Base-by-base conservation (phyloP, 345 rosid species). In the Linum tenue region DNA sequence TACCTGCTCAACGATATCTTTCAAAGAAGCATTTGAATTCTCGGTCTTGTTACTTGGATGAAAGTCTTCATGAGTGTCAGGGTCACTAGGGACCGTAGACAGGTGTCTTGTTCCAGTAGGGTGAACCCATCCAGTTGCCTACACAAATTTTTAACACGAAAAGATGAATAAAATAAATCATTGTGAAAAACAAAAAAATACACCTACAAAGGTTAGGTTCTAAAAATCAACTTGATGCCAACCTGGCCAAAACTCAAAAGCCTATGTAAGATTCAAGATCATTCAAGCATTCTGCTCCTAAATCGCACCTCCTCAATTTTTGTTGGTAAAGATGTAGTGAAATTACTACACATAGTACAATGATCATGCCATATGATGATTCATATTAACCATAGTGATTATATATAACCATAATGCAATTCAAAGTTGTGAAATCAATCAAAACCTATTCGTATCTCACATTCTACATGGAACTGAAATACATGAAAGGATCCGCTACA, bases 1-100 rank as follows among this genome's bases (percentile, higher is more conserved):
- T 77, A 88, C 99, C 88, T 82, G 84, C 75, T 86, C 91, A 76
- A 90, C 96, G 31, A 85, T 59, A 72, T 86, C 89, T 63, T 83
- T 79, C 56, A 88, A 70, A 53, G 92, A 83, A 39, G 71, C 73
- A 11, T 69, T 72, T 8, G 90, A 83, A 61, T 55, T 75, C 10
- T 80, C 81, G 55, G 76, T 36, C 84, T 90, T 94, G 43, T 76
- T 85, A 36, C 74, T 73, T 17, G 91, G 87, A 72, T 55, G 88
- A 68, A 90, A 94, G 78, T 90, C 97, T 64, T 90, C 89, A 78
- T 94, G 96, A 5, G 83, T 88, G 57, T 86, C 97, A 17, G 89
- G 89, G 75, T 86, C 92, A 69, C 76, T 73, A 4, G 99, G 91
- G 60, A 76, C 50, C 10, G 50, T 43, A 43, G 50, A 5, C 9